Conservation (phyloP, 768 basidiomycete species). For the Mycena olivaceomarginata region DNA sequence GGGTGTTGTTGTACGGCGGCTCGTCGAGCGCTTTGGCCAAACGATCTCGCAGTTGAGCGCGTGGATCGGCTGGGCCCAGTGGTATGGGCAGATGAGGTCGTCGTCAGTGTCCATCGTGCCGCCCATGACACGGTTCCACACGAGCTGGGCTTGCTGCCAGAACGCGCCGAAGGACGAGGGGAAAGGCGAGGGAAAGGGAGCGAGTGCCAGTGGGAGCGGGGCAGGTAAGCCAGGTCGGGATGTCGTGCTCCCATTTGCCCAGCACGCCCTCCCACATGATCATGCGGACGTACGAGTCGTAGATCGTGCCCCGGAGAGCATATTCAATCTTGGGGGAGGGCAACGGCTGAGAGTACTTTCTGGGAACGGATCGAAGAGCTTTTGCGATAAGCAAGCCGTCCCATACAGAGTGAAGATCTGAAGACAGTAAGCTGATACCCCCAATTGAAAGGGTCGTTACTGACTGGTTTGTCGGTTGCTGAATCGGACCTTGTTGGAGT, state of each 20-base stretch:
- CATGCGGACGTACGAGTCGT: constrained; percentile 91
- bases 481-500: constrained; percentile 84
- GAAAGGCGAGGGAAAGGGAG: constrained; percentile 25
- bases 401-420: constrained; percentile 93
- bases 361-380: constrained; percentile 81
- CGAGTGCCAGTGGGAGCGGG: constrained; percentile 58
- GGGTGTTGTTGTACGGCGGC: constrained; percentile 59
- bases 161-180: constrained; percentile 31
- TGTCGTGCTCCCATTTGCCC: constrained; percentile 77
- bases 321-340: constrained; percentile 80
- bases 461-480: constrained; percentile 83
- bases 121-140: constrained; percentile 7
- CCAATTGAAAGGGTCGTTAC: too few species aligned
- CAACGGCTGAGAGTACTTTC: constrained; percentile 87
- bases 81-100: constrained; percentile 81
- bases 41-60: constrained; percentile 88
- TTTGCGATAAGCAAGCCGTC: constrained; percentile 89
- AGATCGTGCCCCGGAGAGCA: constrained; percentile 87
- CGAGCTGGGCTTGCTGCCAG: constrained; percentile 51
- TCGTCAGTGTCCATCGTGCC: constrained; percentile 65
- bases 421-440: too few species aligned
- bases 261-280: constrained; percentile 92
- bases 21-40: constrained; percentile 86
- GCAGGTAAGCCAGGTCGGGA: constrained; percentile 82
- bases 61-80: constrained; percentile 86